Percentiles rank a stretch among this genome's conserved stretches.
phyloP scores from a whole-genome alignment of 2,329 filamentous ascomycete species.

The Elsinoe fawcettii region DNA sequence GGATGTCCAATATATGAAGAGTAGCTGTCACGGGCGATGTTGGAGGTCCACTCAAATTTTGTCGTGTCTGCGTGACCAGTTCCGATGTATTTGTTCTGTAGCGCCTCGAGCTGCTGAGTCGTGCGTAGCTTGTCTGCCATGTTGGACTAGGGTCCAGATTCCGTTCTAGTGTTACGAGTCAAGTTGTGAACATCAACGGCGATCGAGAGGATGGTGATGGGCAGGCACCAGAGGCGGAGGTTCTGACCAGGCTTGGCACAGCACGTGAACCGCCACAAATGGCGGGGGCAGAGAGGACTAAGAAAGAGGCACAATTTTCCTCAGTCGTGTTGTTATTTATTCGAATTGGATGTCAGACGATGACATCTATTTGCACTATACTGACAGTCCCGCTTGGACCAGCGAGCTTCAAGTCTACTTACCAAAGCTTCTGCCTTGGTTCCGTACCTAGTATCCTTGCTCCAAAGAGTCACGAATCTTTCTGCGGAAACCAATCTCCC shows the following conservation, averaged over 20 bases:
- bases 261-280: neutral
- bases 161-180: too few species aligned
- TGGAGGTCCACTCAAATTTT: constrained; percentile 94
- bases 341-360: too few species aligned
- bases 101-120: constrained; percentile 92
- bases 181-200: too few species aligned
- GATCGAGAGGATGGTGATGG: too few species aligned
- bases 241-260: neutral
- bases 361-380: too few species aligned
- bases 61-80: constrained; percentile 95
- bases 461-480: neutral
- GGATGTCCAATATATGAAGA: constrained; percentile 85
- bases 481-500: constrained; percentile 2
- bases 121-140: constrained; percentile 94
- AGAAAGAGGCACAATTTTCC: too few species aligned
- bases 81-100: constrained; percentile 91
- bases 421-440: neutral
- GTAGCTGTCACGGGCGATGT: constrained; percentile 90
- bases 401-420: constrained; percentile 5
- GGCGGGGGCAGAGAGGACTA: too few species aligned
- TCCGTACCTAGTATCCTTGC: neutral
- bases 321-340: too few species aligned
- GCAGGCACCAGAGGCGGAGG: neutral
- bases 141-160: neutral
- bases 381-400: neutral